A percentile compares a stretch with the other conserved stretches of the same genome.
phyloP scores from a whole-genome alignment of 2,329 filamentous ascomycete genomes.

The Ophiosphaerella herpotricha region DNA sequence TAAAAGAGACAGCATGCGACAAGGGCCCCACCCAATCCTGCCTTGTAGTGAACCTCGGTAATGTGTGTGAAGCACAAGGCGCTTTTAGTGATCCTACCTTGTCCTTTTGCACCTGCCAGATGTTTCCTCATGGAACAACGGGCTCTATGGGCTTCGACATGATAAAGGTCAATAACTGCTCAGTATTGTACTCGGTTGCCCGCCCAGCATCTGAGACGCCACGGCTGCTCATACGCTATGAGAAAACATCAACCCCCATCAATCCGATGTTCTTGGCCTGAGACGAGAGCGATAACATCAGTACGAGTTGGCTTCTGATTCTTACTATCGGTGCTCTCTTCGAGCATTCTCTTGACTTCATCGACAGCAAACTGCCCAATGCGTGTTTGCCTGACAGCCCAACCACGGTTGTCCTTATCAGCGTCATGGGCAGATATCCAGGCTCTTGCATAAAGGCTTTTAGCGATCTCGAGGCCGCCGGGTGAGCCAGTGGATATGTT shows the following conservation, averaged over 20 bases:
- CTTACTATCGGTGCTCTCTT: constrained; percentile 18
- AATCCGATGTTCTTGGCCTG: constrained; percentile 29
- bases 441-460: constrained; percentile 56
- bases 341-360: constrained; percentile 36
- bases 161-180: too few species aligned
- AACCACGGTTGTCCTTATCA: constrained; percentile 60
- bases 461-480: constrained; percentile 61
- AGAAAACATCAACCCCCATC: constrained; percentile 13
- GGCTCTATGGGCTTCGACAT: too few species aligned
- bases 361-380: constrained; percentile 45
- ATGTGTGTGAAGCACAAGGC: too few species aligned
- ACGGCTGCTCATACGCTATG: background rate
- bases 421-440: constrained; percentile 69
- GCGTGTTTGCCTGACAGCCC: constrained; percentile 57
- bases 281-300: constrained; percentile 21
- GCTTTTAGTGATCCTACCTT: too few species aligned
- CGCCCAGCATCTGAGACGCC: too few species aligned
- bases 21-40: too few species aligned
- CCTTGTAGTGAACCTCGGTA: too few species aligned
- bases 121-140: too few species aligned
- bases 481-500: constrained; percentile 62
- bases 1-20: too few species aligned
- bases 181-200: too few species aligned
- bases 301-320: constrained; percentile 16
- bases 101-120: too few species aligned